These are phyloP conservation scores for Pulveroboletus sp. DNA, from an alignment of 768 basidiomycete genomes.

Conservation along the genomic window DNA sequence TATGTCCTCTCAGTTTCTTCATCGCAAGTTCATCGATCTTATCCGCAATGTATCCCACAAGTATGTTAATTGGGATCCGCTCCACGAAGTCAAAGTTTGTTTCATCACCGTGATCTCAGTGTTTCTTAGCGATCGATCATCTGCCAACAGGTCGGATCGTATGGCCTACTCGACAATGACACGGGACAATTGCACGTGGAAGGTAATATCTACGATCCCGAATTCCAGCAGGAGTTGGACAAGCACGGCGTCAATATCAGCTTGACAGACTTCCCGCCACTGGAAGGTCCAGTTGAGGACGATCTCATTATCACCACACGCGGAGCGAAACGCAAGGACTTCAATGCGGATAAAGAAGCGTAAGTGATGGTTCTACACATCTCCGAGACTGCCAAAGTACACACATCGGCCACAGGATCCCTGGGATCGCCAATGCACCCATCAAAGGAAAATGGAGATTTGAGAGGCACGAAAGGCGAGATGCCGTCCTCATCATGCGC, in stretches of 20 bases:
- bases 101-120: not conserved
- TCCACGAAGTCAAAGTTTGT: constrained; percentile 24
- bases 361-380: constrained; percentile 6
- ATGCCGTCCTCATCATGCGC: constrained; percentile 33
- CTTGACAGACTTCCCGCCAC: constrained; percentile 17
- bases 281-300: constrained; percentile 17
- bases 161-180: constrained; percentile 30
- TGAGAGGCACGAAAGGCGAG: constrained; percentile 18
- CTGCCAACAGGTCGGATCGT: constrained; percentile 32
- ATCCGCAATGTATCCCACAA: constrained; percentile 30
- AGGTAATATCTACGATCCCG: constrained; percentile 33
- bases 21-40: constrained; percentile 36
- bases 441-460: constrained; percentile 34
- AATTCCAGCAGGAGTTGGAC: constrained; percentile 17
- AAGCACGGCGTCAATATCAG: constrained; percentile 8
- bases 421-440: constrained; percentile 23
- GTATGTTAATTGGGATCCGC: constrained; percentile 39
- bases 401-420: constrained; percentile 1
- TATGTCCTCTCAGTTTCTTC: constrained; percentile 11
- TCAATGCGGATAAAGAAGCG: constrained; percentile 15
- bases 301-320: constrained; percentile 23
- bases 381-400: not conserved
- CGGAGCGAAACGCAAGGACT: constrained; percentile 12
- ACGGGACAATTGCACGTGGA: constrained; percentile 31
- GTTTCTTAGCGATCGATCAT: not conserved